A percentile compares a stretch with the other conserved stretches of the same genome.
Conservation (phyloP, 371 early-diverging fungal genomes). For the Rhizomucor pusillus region DNA sequence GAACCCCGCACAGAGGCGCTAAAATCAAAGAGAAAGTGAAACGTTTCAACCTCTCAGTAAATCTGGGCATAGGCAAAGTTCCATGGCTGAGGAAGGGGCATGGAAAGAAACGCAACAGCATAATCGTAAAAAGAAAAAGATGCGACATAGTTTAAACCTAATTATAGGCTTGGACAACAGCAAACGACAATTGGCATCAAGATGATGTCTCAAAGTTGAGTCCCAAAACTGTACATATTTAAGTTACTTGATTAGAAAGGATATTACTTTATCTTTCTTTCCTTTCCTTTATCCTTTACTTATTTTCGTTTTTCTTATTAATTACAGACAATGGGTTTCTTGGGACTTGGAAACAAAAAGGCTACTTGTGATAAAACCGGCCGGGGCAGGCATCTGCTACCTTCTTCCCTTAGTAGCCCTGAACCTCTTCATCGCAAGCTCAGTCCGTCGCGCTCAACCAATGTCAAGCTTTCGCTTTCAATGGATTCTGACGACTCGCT, state of each 20-base stretch:
- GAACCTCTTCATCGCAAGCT: slow-evolving; percentile 10
- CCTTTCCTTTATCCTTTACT: slow-evolving; percentile 1
- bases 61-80: too few species aligned
- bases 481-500: not conserved
- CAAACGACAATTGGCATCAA: not conserved
- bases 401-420: slow-evolving; percentile 14
- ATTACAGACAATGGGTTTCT: slow-evolving; percentile 2
- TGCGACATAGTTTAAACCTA: not conserved
- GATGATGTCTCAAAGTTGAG: not conserved
- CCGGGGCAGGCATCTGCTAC: not conserved
- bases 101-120: too few species aligned
- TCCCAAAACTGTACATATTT: slow-evolving; percentile 12
- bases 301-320: not conserved
- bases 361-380: not conserved
- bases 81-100: too few species aligned
- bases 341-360: slow-evolving; percentile 8
- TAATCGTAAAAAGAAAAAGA: too few species aligned
- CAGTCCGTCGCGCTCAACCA: not conserved
- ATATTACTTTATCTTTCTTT: slow-evolving; percentile 7
- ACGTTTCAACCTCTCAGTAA: too few species aligned
- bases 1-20: too few species aligned
- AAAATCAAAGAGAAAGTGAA: too few species aligned
- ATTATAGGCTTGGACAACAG: not conserved
- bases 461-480: not conserved
- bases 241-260: slow-evolving; percentile 2